Percentiles rank a stretch among this genome's conserved stretches.
Conservation (phyloP, 2,329 filamentous ascomycete genomes). For the Ascochyta lentis region DNA sequence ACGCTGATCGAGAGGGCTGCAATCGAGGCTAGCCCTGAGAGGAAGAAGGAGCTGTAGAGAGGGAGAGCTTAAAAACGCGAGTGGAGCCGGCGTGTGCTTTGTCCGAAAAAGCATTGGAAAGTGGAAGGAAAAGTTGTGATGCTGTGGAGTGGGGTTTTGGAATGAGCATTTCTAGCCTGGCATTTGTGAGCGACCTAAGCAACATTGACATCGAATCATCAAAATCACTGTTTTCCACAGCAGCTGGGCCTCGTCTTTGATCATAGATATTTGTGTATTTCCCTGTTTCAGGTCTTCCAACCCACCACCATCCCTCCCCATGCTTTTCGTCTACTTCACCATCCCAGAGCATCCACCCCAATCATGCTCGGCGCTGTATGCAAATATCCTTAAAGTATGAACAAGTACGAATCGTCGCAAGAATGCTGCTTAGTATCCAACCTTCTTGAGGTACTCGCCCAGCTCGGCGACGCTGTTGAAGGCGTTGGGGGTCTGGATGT, state of each 20-base stretch:
- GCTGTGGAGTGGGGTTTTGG: neutral
- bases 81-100: no score
- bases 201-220: neutral
- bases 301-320: neutral
- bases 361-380: conserved; percentile 31
- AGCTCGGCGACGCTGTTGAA: conserved; percentile 81
- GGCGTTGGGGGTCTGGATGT: conserved; percentile 74
- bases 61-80: neutral
- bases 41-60: conserved; percentile 47
- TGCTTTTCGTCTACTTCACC: neutral
- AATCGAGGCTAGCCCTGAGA: conserved; percentile 36
- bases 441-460: conserved; percentile 82
- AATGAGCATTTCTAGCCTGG: conserved; percentile 24
- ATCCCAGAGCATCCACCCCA: conserved; percentile 2
- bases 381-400: conserved; percentile 44
- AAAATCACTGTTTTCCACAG: neutral
- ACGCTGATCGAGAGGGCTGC: conserved; percentile 56
- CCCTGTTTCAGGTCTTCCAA: conserved; percentile 17
- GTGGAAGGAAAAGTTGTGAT: neutral
- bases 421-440: conserved; percentile 68
- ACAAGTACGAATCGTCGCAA: conserved; percentile 32
- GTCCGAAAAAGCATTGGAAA: no score
- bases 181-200: conserved; percentile 16
- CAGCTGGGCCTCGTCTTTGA: neutral
- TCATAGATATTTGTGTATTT: conserved; percentile 9